phyloP scores from a whole-genome alignment of 495 filamentous ascomycete genomes.

The Cladorrhinum samala region DNA sequence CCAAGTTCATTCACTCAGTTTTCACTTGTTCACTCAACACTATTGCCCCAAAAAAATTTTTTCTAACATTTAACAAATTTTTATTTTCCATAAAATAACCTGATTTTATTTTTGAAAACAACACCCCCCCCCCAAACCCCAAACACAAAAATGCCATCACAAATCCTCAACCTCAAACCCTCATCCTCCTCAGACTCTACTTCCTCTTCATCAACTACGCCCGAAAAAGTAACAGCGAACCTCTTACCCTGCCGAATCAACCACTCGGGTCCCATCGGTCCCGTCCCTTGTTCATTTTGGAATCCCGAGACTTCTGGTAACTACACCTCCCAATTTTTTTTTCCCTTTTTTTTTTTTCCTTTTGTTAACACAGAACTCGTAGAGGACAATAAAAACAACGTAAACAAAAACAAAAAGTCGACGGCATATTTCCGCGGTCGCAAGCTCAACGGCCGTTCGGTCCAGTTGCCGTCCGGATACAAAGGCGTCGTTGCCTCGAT shows the following conservation, averaged over 20 bases:
- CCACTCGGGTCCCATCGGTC: constrained; percentile 65
- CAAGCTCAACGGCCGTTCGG: constrained; percentile 61
- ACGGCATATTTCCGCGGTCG: constrained; percentile 75
- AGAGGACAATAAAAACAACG: constrained; percentile 13
- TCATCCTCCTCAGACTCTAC: too few species aligned
- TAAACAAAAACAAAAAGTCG: not conserved
- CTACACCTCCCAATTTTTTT: not conserved
- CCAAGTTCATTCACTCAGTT: not conserved
- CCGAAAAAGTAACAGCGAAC: constrained; percentile 56
- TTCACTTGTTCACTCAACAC: too few species aligned
- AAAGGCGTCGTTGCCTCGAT: constrained; percentile 47
- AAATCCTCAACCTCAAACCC: constrained; percentile 23
- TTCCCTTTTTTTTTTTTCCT: not conserved
- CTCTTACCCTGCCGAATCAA: constrained; percentile 80
- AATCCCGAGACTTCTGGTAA: constrained; percentile 31
- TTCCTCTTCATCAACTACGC: constrained; percentile 6
- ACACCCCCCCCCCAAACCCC: constrained; percentile 11
- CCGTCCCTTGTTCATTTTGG: constrained; percentile 64
- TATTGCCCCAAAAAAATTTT: too few species aligned
- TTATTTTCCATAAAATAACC: not conserved
- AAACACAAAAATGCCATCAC: constrained; percentile 21
- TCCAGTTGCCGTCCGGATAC: constrained; percentile 71
- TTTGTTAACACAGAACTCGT: constrained; percentile 36
- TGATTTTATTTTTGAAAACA: not conserved
- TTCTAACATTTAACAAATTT: not conserved